Percentiles rank a stretch among this genome's conserved stretches.
Evolutionary conservation across 768 basidiomycete species (phyloP).

Genomic region (Butyriboletus loyo): DNA sequence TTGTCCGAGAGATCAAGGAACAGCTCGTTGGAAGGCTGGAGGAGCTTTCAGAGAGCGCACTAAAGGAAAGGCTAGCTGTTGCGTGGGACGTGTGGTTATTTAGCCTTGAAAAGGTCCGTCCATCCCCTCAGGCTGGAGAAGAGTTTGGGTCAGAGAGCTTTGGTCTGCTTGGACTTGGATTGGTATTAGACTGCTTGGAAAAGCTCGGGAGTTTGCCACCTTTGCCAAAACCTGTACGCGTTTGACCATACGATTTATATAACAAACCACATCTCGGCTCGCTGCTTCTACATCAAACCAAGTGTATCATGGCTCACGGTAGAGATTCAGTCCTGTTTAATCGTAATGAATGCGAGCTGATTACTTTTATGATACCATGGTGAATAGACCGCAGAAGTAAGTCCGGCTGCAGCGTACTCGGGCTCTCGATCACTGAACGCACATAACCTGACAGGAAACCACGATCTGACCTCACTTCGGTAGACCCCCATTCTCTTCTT

Average conservation of each 20-base stretch:
- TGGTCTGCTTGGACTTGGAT: conserved; percentile 58
- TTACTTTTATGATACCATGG: neutral
- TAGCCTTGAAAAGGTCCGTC: conserved; percentile 38
- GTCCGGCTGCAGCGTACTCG: neutral
- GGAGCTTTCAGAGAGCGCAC: conserved; percentile 23
- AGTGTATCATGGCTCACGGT: conserved; percentile 18
- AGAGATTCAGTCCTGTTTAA: neutral
- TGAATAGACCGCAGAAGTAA: conserved; percentile 17
- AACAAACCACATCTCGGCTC: neutral
- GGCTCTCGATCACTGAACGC: neutral
- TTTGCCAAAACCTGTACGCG: conserved; percentile 4
- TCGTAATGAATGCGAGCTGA: conserved; percentile 2
- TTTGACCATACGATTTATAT: neutral
- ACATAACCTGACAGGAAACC: conserved; percentile 7
- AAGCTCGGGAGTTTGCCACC: conserved; percentile 33
- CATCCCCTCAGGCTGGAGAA: conserved; percentile 13
- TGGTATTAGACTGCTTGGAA: conserved; percentile 59
- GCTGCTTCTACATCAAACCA: neutral
- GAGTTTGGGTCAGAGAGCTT: conserved; percentile 63
- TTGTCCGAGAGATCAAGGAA: conserved; percentile 50
- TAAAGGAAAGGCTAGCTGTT: conserved; percentile 41
- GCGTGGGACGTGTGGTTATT: conserved; percentile 70
- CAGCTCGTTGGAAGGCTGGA: conserved; percentile 33
- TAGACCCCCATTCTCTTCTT: conserved; percentile 3
- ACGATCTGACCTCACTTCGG: conserved; percentile 8